These are phyloP conservation scores for Escovopsis sp. DNA, from an alignment of 2,329 filamentous ascomycete genomes.

Conservation along the genomic window DNA sequence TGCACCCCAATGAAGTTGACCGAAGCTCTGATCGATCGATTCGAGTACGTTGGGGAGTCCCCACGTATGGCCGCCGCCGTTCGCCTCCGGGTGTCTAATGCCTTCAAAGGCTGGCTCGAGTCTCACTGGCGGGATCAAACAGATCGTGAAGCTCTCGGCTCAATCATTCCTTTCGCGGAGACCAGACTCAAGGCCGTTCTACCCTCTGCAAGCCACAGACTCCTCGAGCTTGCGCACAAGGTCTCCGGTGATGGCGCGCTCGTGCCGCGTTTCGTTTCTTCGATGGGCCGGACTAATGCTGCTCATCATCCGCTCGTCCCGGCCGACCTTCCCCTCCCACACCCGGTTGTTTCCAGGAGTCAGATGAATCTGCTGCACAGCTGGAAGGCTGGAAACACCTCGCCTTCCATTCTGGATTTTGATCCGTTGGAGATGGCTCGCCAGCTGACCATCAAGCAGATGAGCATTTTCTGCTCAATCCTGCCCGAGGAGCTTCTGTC, in stretches of 20 bases:
- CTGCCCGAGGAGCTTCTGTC: constrained; percentile 82
- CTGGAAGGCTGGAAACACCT: constrained; percentile 58
- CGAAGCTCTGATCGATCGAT: constrained; percentile 73
- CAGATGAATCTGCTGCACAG: constrained; percentile 57
- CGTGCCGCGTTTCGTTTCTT: constrained; percentile 70
- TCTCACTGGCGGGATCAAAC: constrained; percentile 81
- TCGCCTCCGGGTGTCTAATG: constrained; percentile 82
- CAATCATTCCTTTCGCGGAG: constrained; percentile 70
- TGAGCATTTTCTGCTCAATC: constrained; percentile 81
- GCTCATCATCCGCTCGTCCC: constrained; percentile 57
- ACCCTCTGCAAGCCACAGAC: constrained; percentile 64
- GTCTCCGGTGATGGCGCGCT: constrained; percentile 61
- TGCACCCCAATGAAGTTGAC: constrained; percentile 69
- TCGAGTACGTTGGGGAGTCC: constrained; percentile 77
- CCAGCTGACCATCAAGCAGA: constrained; percentile 86
- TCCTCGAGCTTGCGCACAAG: constrained; percentile 65
- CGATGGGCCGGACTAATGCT: constrained; percentile 76
- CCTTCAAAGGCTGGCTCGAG: constrained; percentile 94
- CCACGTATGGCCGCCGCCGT: constrained; percentile 63
- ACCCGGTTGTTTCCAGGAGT: constrained; percentile 57
- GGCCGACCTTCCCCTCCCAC: constrained; percentile 56
- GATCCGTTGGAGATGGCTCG: constrained; percentile 82
- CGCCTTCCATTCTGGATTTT: constrained; percentile 72
- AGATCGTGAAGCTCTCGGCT: constrained; percentile 59
- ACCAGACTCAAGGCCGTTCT: constrained; percentile 53